Evolutionary conservation across 129 eudicot species (phyloP), one percentile per base, ranked within the genome.

Genomic region (Arctium minus): DNA sequence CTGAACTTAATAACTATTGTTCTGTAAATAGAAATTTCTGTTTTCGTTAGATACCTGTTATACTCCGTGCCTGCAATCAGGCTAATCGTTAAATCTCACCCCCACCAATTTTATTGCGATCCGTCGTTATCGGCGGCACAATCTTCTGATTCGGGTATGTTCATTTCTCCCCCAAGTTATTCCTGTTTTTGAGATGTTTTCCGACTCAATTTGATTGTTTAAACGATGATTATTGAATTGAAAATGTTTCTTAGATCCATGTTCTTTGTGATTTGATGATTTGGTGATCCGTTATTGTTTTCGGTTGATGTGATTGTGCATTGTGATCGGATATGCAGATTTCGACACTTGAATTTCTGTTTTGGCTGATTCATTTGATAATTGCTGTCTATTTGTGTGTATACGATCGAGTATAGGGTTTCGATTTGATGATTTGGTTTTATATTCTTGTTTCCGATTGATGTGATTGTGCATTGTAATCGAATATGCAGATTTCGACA

Each of bases 121-220:
- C 74, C 39, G 11, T 65, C 74, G 64, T 78, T 12, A 70, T 78
- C 42, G 74, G 82, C 82, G 82, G 74, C 82, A 78, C 77, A 72
- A 18, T 69, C 39, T 70, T 83, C 82, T 77, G 64, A 70, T 70
- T 83, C 86, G 27, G 86, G 82, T 83, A 77, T 37, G 77, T 17
- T 62, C 48, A 42, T 75, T 75, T 82, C 70, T 69, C 73, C 73
- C 75, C 46, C 37, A 3, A 68, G 37, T 70, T 30, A 53, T 35
- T 46, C 39, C 29, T 76, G 10, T 11, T 75, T 60, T 83, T 75
- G 13, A 62, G 73, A 73, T 60, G 15, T 27, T 17, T n/a, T 60
- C n/a, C 69, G 8, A 40, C 40, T 35, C 38, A 11, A 38, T 27
- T 44, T 22, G 67, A 6, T n/a, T 44, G 4, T 80, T 62, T 74